Evolutionary conservation across 352 stramenopile genomes (phyloP), one percentile per base, ranked within the genome.

Genomic region (Phytophthora tentaculata): DNA sequence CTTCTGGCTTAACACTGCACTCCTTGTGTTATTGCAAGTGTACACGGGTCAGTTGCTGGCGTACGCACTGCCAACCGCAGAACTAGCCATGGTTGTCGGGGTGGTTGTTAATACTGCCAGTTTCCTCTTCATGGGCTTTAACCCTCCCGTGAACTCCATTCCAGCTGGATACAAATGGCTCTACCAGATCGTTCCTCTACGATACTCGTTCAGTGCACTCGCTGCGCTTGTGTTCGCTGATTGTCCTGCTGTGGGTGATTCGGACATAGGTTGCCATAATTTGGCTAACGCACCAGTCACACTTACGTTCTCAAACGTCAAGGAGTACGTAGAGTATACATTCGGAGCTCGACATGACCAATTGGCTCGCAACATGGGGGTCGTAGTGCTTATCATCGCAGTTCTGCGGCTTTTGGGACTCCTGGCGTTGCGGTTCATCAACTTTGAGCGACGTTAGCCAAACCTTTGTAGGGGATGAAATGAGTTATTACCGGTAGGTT

Each of bases 101-200:
- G 64, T 82, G 24, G 66, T 88, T 12, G 45, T 92, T 28, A 87
- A 89, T 56, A 80, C 81, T 50, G 76, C 92, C 58, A 90, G 89
- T 66, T 82, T 93, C 64, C 69, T 92, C 10, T 91, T 92, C 69
- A 86, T 86, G 74, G 88, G 86, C 32, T 91, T 85, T 74, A 90
- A 89, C 54, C 83, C 83, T 19, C 81, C 83, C n/a, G 72, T 80
- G 10, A 64, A 72, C 14, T 59, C 66, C 13, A 88, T 91, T 52
- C 83, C 81, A 3, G 47, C 55, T 0, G 81, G 72, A 4, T 87
- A 86, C 66, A 77, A 83, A 54, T 89, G 79, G 80, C 71, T 89
- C 22, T 86, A 87, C 69, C 73, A 84, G 56, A 80, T 89, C 51
- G 79, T 74, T 1, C 78, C 78, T 43, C 69, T 81, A 44, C 61